Evolutionary conservation across 2,329 filamentous ascomycete genomes (phyloP), one percentile per base, ranked within the genome.

Genomic region (Trichoderma cornu-damae): DNA sequence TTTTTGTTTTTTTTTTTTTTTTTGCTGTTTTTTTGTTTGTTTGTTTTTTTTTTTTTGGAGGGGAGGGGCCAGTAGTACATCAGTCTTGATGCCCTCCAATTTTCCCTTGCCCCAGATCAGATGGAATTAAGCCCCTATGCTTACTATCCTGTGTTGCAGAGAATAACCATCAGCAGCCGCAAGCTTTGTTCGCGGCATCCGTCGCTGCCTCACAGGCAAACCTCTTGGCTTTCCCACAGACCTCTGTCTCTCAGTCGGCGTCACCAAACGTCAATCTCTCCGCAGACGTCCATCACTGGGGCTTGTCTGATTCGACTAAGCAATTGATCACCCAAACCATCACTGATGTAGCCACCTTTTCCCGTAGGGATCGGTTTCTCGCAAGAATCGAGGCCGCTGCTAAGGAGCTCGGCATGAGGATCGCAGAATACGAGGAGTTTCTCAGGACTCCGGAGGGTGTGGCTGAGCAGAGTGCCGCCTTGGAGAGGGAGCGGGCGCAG

Each of bases 371-470:
- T 1, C 73, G 80, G 4, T 71, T 75, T 50, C 70, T 82, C 59
- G 74, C 79, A 50, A 73, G 79, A 62, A 76, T 84, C 53, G 79
- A 84, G 62, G 72, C 77, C 42, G 74, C 78, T 2, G 79, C 81
- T 11, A 76, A 78, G 65, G 78, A 83, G 68, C 72, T 84, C 30
- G 80, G 78, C 6, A 72, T 80, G 63, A 75, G 77, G 26, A 75
- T 83, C 43, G 71, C 74, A 18, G 75, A 80, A 61, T 81, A 79
- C 61, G 77, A 81, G 59, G 78, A 80, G 46, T 73, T 70, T 24
- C 57, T 69, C 12, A 59, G 60, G 7, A 65, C 64, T 2, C 60
- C 65, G 6, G 68, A 69, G 42, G 65, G 66, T 11, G 58, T 66
- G 20, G 62, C 56, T 14, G 64, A 66, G 46, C 66, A 70, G 40